phyloP scores from a whole-genome alignment of 768 basidiomycete species.

The Crucibulum laeve region DNA sequence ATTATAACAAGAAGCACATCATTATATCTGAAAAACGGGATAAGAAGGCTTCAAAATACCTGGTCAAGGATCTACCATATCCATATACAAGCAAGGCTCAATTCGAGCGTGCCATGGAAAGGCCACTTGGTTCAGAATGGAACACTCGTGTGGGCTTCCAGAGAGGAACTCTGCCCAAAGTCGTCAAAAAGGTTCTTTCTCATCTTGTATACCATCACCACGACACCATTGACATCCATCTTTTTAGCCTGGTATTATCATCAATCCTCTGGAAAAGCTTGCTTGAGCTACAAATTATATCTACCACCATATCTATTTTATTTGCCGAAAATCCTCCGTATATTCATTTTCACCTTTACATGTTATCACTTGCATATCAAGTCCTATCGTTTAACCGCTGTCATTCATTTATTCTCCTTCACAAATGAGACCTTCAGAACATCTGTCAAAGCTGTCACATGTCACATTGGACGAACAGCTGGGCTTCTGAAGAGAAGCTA shows the following conservation, averaged over 20 bases:
- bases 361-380: too few relatives aligned
- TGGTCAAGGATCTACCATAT: slow-evolving; percentile 87
- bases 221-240: slow-evolving; percentile 6
- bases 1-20: slow-evolving; percentile 80
- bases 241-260: slow-evolving; percentile 63
- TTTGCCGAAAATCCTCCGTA: too few relatives aligned
- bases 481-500: too few relatives aligned
- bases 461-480: too few relatives aligned
- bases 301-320: too few relatives aligned
- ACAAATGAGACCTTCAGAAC: too few relatives aligned
- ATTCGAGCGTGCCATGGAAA: slow-evolving; percentile 80
- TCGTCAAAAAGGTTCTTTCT: slow-evolving; percentile 70
- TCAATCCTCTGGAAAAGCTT: slow-evolving; percentile 62
- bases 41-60: slow-evolving; percentile 88
- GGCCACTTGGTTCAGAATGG: slow-evolving; percentile 88
- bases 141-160: slow-evolving; percentile 86
- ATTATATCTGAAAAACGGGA: slow-evolving; percentile 96
- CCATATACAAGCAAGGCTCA: slow-evolving; percentile 94
- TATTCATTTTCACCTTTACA: too few relatives aligned
- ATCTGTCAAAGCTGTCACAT: too few relatives aligned
- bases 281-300: too few relatives aligned
- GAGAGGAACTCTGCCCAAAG: slow-evolving; percentile 75
- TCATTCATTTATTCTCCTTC: too few relatives aligned
- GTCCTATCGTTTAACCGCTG: too few relatives aligned
- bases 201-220: neutral